Conservation (phyloP, 495 filamentous ascomycete genomes). For the Tricharina praecox region DNA sequence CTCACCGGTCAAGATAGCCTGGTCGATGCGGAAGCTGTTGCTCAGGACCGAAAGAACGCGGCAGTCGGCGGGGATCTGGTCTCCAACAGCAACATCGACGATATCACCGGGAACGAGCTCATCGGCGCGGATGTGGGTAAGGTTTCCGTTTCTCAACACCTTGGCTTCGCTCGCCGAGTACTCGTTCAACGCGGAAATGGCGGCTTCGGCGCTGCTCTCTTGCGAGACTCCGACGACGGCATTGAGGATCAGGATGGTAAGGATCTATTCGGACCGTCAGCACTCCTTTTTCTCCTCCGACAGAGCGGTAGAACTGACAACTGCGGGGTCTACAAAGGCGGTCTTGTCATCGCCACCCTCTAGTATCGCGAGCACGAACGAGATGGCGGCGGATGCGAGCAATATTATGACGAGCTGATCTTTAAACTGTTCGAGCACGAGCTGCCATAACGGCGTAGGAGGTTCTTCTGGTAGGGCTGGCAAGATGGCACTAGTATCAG, state of each 20-base stretch:
- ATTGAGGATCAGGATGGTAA: constrained; percentile 94
- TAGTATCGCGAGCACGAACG: constrained; percentile 83
- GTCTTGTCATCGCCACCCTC: constrained; percentile 88
- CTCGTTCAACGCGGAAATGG: constrained; percentile 95
- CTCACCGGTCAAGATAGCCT: constrained; percentile 94
- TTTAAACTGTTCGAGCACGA: constrained; percentile 97
- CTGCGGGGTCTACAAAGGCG: constrained; percentile 93
- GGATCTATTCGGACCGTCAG: constrained; percentile 41
- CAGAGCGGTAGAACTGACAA: constrained; percentile 41
- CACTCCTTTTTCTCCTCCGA: not conserved
- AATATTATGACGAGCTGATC: constrained; percentile 96
- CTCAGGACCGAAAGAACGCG: constrained; percentile 78
- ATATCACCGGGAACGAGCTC: constrained; percentile 94
- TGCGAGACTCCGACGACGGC: constrained; percentile 94
- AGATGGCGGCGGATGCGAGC: constrained; percentile 80
- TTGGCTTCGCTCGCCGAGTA: constrained; percentile 98
- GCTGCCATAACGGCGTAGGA: constrained; percentile 89
- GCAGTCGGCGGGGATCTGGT: constrained; percentile 94
- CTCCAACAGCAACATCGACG: constrained; percentile 73
- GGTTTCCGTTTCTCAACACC: constrained; percentile 60
- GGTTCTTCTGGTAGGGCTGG: constrained; percentile 88
- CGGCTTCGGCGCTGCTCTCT: constrained; percentile 96
- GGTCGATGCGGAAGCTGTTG: constrained; percentile 91
- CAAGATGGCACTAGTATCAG: too few relatives aligned
- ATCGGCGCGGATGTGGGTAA: constrained; percentile 72